These are phyloP conservation scores for Marchantia polymorpha DNA, from an alignment of 225 moss, liverwort and hornwort genomes.

Conservation along the genomic window DNA sequence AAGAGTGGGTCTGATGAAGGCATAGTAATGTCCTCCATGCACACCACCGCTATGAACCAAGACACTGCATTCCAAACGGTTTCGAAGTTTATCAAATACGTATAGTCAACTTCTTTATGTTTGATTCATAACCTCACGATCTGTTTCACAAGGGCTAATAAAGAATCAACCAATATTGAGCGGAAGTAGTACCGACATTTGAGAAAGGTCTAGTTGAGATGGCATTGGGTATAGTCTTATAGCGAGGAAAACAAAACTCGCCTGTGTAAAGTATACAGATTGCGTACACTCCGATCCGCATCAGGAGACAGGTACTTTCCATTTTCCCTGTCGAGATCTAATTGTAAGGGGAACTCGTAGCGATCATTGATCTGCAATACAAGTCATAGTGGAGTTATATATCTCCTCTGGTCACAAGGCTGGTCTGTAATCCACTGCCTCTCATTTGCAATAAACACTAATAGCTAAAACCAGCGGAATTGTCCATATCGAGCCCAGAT, in stretches of 20 bases:
- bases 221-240: no score
- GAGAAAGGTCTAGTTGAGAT: no score
- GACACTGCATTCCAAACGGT: constrained; percentile 52
- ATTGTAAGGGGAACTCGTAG: constrained; percentile 96
- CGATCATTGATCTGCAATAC: constrained; percentile 88
- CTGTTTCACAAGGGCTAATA: no score
- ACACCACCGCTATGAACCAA: constrained; percentile 99
- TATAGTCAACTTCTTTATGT: no score
- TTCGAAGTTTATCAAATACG: background rate
- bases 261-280: constrained; percentile 97
- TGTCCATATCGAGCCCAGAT: no score
- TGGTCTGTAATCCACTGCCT: no score
- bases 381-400: background rate
- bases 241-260: constrained; percentile 18
- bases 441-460: no score
- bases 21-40: constrained; percentile 99
- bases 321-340: constrained; percentile 91
- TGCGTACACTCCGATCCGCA: constrained; percentile 95
- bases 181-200: no score
- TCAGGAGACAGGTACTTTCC: constrained; percentile 95
- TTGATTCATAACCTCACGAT: no score
- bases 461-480: no score
- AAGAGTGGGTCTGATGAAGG: constrained; percentile 91
- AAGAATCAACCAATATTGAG: no score
- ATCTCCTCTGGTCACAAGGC: background rate